Base-by-base conservation (phyloP, 2,329 filamentous ascomycete genomes). In the Phyllosticta citrichinensis region DNA sequence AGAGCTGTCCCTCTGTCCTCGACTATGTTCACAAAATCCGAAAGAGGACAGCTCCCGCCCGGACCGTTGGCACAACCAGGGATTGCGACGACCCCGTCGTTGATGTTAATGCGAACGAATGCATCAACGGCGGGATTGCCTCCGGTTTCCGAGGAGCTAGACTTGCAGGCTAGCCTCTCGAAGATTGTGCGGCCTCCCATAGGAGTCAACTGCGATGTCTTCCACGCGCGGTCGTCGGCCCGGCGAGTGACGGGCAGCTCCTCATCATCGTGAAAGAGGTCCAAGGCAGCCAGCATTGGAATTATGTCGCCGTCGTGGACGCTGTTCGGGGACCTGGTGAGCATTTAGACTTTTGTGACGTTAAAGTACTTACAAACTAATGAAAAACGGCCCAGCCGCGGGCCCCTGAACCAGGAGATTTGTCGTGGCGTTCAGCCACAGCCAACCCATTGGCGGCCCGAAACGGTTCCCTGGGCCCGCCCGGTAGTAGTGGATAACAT, bases 261-360 rank as follows among this genome's bases (percentile, higher is more conserved):
- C 50, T 75, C 67, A 11, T 71, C 63, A 53, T 77, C 73, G 2
- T 69, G 71, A 59, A 82, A 76, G 11, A 84, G 70, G 58, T 80
- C 76, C 1, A 84, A 72, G 0, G 81, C 77, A 3, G 80, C 74
- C 17, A 84, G 69, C 67, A 84, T 76, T 1, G 81, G 81, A 1
- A 81, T 75, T 22, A 85, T 81, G 63, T 84, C 82, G 35, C 80
- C 81, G 64, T 85, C 82, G 62, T 85, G 82, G 3, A 81, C 82
- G 65, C 74, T 75, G 52, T 30, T 33, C 24, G 19, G 5, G 40
- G 1, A 5, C 14, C 14, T 20, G 52, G 52, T 53, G 19, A 27
- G 52, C 3, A 24, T 27, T 12, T 17, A 53, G 25, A 27, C 52
- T 47, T 47, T 47, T 3, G 40, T 47, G 40, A 47, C 40, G 40